Evolutionary conservation across 176 grass and related monocot genomes (phyloP), one percentile per base, ranked within the genome.

Genomic region (Aegilops bicornis): DNA sequence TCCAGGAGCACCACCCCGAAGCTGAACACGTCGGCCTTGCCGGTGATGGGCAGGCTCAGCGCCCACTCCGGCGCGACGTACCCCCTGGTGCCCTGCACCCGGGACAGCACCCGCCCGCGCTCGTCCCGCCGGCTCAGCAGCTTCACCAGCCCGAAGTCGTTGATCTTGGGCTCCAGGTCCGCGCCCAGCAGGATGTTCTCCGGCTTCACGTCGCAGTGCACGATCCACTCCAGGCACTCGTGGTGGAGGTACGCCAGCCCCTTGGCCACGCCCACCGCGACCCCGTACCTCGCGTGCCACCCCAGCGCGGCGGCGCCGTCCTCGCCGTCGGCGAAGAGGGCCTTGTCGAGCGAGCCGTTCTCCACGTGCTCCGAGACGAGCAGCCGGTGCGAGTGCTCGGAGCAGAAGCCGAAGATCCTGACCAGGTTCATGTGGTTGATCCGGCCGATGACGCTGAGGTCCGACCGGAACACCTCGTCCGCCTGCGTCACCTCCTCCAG

Each of bases 181-280:
- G 32, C 48, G 69, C 91, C 91, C 10, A 97, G 85, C 32, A 95
- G 89, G 39, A 97, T 94, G 36, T 94, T 97, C 86, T 97, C 92
- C 24, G 94, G 94, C 77, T 97, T 97, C 39, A 97, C 80, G 40
- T 94, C 90, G 73, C 94, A 94, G 64, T 97, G 94, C 54, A 97
- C 87, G 73, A 97, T 79, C 92, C 94, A 94, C 79, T 97, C 92
- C 2, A 94, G 89, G 66, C 94, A 97, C 60, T 92, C 87, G 24
- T 97, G 94, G 76, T 97, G 94, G 10, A 94, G 92, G 64, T 97
- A 93, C 0, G 88, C 84, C 30, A 95, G 75, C 6, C 88, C 91
- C 79, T 89, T 91, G 58, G 91, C 86, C 2, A 95, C 80, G 4
- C 91, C 94, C 10, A 90, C 64, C 0, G 87, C 91, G 0, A 97